Conservation (phyloP, 2,329 filamentous ascomycete genomes). For the Furcasterigmium sp. region DNA sequence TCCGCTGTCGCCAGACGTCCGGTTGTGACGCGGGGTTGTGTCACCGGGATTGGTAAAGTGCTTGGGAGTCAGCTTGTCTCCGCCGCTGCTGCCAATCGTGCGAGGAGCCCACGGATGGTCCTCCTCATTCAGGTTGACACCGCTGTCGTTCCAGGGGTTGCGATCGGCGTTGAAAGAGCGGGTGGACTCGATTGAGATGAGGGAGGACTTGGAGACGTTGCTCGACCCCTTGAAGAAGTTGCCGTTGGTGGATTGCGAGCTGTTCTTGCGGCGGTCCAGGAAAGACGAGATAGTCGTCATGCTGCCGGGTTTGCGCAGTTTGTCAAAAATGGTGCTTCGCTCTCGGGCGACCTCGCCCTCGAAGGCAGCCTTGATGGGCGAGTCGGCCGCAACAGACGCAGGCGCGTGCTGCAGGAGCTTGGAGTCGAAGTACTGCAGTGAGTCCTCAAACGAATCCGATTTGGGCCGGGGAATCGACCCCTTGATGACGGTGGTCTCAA, state of each 20-base stretch:
- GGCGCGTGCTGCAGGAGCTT: conserved; percentile 93
- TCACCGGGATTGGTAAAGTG: conserved; percentile 69
- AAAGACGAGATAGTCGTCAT: conserved; percentile 96
- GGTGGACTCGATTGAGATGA: conserved; percentile 93
- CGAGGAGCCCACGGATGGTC: conserved; percentile 64
- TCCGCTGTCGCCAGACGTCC: conserved; percentile 84
- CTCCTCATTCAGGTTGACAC: conserved; percentile 88
- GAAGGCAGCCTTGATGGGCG: conserved; percentile 80
- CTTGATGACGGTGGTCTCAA: conserved; percentile 83
- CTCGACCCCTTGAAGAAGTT: conserved; percentile 90
- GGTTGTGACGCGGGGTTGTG: conserved; percentile 76
- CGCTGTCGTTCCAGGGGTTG: conserved; percentile 97
- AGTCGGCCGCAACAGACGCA: conserved; percentile 74
- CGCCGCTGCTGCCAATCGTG: conserved; percentile 55
- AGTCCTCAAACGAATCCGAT: conserved; percentile 97
- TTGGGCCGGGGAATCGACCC: conserved; percentile 97
- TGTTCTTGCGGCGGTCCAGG: conserved; percentile 91
- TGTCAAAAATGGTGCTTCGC: conserved; percentile 80
- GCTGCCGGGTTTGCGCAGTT: conserved; percentile 88
- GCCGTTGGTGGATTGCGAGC: conserved; percentile 72
- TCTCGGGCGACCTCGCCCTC: conserved; percentile 75
- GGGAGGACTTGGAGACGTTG: conserved; percentile 89
- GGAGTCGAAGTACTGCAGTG: conserved; percentile 92
- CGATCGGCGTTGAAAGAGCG: conserved; percentile 86
- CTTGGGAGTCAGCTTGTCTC: conserved; percentile 52